Conservation (phyloP, 2,329 filamentous ascomycete genomes). For the Diatrype stigma region DNA sequence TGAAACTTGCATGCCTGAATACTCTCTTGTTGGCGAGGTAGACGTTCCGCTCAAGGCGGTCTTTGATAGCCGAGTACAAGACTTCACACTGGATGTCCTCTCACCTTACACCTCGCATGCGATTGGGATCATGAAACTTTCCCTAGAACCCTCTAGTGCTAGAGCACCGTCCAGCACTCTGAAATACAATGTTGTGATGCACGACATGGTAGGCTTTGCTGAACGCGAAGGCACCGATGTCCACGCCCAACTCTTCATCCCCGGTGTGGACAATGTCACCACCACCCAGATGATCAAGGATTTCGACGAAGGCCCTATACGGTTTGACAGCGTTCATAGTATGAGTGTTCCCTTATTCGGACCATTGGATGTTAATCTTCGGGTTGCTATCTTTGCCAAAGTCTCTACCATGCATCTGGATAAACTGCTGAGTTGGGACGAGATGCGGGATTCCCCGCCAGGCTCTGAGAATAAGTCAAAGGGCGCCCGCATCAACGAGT, state of each 20-base stretch:
- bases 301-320: conserved; percentile 88
- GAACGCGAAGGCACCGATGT: conserved; percentile 94
- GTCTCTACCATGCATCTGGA: conserved; percentile 93
- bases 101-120: conserved; percentile 90
- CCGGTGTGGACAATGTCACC: conserved; percentile 84
- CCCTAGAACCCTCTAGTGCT: conserved; percentile 88
- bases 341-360: conserved; percentile 88
- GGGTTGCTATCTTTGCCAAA: conserved; percentile 87
- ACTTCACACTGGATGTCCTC: conserved; percentile 84
- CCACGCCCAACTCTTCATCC: conserved; percentile 94
- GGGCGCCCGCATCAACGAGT: conserved; percentile 74
- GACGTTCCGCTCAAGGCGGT: conserved; percentile 90
- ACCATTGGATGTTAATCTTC: conserved; percentile 68
- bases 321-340: conserved; percentile 96
- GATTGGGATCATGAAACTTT: conserved; percentile 84
- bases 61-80: conserved; percentile 90
- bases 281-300: conserved; percentile 92
- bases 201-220: conserved; percentile 89
- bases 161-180: conserved; percentile 86
- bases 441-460: conserved; percentile 79
- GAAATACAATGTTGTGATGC: conserved; percentile 99
- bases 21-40: conserved; percentile 86
- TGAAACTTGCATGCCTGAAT: conserved; percentile 86
- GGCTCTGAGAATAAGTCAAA: conserved; percentile 52
- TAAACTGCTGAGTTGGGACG: conserved; percentile 96